phyloP scores from a whole-genome alignment of 257 asterid genomes.

The Henckelia pumila region DNA sequence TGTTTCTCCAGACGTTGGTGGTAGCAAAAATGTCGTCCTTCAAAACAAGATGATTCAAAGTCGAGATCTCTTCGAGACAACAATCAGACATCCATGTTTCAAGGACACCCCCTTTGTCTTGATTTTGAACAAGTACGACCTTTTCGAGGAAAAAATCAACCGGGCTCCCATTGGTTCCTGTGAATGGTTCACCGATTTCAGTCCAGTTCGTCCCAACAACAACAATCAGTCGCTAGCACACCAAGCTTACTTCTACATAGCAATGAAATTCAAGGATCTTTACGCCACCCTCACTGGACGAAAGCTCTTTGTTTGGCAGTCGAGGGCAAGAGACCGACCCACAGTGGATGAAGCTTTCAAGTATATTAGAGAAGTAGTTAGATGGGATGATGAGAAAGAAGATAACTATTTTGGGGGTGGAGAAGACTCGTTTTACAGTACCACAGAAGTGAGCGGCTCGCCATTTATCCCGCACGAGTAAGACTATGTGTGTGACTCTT shows the following conservation, averaged over 20 bases:
- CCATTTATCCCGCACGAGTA: slow-evolving; percentile 47
- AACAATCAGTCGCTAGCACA: slow-evolving; percentile 75
- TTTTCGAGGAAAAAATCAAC: slow-evolving; percentile 74
- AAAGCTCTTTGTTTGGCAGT: slow-evolving; percentile 86
- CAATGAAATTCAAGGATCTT: slow-evolving; percentile 91
- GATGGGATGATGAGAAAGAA: slow-evolving; percentile 90
- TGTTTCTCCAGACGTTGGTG: slow-evolving; percentile 41
- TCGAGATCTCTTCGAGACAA: slow-evolving; percentile 65
- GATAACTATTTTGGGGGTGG: slow-evolving; percentile 46
- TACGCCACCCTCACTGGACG: slow-evolving; percentile 61
- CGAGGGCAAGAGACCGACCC: slow-evolving; percentile 68
- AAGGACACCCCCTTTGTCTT: slow-evolving; percentile 73
- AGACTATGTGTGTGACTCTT: not conserved
- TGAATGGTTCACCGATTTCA: slow-evolving; percentile 79
- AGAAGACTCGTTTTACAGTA: slow-evolving; percentile 90
- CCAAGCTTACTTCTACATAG: slow-evolving; percentile 82
- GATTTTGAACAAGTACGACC: slow-evolving; percentile 79
- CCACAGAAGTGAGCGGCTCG: slow-evolving; percentile 76
- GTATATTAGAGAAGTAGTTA: slow-evolving; percentile 76
- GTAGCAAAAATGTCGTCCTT: slow-evolving; percentile 31
- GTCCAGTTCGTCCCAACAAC: slow-evolving; percentile 64
- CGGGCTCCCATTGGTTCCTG: slow-evolving; percentile 62
- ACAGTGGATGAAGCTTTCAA: slow-evolving; percentile 85
- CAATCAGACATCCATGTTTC: slow-evolving; percentile 74
- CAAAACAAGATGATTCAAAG: slow-evolving; percentile 87